phyloP scores from a whole-genome alignment of 1,284 basidiomycete genomes.

The Pseudomicrostroma phylloplanum region DNA sequence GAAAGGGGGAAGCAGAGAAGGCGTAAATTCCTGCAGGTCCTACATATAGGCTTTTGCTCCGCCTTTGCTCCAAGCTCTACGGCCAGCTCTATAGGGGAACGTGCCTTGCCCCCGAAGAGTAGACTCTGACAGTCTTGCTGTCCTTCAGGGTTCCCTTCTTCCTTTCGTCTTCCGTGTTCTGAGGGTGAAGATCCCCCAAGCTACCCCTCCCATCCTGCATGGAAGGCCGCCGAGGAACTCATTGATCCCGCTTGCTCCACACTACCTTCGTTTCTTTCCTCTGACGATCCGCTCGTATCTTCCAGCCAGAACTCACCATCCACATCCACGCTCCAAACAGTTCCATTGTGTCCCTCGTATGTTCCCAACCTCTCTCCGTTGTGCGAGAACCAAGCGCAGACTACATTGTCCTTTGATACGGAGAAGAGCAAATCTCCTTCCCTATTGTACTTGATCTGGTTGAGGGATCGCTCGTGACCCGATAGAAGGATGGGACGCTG shows the following conservation, averaged over 20 bases:
- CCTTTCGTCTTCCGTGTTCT: no score
- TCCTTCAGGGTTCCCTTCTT: no score
- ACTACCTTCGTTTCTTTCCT: neutral
- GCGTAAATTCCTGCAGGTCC: neutral
- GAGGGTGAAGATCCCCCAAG: no score
- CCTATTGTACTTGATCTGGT: slow-evolving; percentile 68
- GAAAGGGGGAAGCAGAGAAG: slow-evolving; percentile 5
- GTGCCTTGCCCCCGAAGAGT: no score
- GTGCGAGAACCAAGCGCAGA: slow-evolving; percentile 97
- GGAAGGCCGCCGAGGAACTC: no score
- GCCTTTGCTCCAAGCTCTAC: neutral
- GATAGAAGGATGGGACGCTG: slow-evolving; percentile 51
- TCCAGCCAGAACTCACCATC: slow-evolving; percentile 65
- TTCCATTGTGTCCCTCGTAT: slow-evolving; percentile 91
- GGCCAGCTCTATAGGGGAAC: no score
- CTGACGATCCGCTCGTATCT: neutral
- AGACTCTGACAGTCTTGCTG: neutral
- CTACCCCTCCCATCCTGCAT: no score
- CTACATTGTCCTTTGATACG: slow-evolving; percentile 87
- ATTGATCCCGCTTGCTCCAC: no score
- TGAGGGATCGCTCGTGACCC: slow-evolving; percentile 96
- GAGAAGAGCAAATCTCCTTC: slow-evolving; percentile 96
- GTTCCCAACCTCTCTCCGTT: slow-evolving; percentile 97
- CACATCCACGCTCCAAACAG: slow-evolving; percentile 92
- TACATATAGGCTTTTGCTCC: neutral